Evolutionary conservation across 306 rosid species (phyloP).

Genomic region (Fagus crenata): DNA sequence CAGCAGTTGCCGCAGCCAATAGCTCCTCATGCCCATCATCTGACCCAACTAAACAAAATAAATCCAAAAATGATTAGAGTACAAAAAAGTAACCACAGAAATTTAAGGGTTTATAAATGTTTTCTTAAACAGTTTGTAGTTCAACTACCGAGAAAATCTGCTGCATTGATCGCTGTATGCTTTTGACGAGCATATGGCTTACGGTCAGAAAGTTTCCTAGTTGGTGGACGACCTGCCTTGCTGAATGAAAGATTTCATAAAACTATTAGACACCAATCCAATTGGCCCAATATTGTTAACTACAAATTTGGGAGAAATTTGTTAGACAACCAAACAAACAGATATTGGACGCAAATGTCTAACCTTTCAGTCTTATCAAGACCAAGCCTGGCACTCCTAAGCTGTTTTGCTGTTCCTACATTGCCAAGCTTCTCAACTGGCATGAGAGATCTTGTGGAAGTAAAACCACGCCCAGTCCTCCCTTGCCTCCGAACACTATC

Average conservation of each 20-base stretch:
- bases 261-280: constrained; percentile 34
- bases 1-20: constrained; percentile 85
- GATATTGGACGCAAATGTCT: constrained; percentile 27
- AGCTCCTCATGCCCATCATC: constrained; percentile 90
- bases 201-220: constrained; percentile 91
- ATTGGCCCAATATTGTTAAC: constrained; percentile 20
- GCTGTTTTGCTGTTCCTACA: constrained; percentile 93
- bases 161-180: constrained; percentile 60
- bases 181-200: constrained; percentile 92
- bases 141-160: constrained; percentile 81
- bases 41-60: constrained; percentile 68
- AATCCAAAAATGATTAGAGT: constrained; percentile 40
- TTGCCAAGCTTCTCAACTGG: constrained; percentile 79
- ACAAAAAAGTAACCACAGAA: constrained; percentile 20
- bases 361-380: constrained; percentile 87
- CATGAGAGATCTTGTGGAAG: constrained; percentile 60
- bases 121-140: neutral
- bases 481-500: constrained; percentile 99
- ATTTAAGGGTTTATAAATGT: constrained; percentile 17
- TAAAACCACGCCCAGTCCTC: constrained; percentile 77
- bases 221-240: constrained; percentile 98
- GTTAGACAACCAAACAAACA: constrained; percentile 27
- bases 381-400: constrained; percentile 81
- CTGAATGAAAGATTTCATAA: constrained; percentile 56
- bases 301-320: neutral